Base-by-base conservation (phyloP, 345 rosid genomes). In the Syzygium jambos region DNA sequence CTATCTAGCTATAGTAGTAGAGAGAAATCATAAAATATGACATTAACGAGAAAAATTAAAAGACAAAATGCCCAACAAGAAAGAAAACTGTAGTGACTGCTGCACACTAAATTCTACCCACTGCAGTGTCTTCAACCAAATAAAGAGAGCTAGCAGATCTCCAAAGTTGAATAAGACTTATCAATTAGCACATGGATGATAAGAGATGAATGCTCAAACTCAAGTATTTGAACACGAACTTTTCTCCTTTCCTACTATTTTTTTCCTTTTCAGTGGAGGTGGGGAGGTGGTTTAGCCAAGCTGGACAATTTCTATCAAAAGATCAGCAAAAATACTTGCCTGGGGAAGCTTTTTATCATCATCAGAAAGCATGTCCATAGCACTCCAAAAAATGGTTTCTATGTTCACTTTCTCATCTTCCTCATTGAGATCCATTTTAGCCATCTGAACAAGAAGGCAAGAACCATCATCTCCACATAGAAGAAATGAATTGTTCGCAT, bases 311-410 rank as follows among this genome's bases (percentile, higher is more conserved):
- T 88, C 43, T 86, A 88, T 56, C 80, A 52, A 63, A 88, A 34
- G 25, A 73, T 73, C 14, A 17, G 80, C 46, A 82, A 51, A 84
- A 90, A 30, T 88, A 90, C 96, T 94, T 95, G 91, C 99, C 99
- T 98, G 99, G 84, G 99, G 99, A 88, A 98, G 96, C 94, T 98
- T 96, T 91, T 95, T 98, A 91, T 98, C 99, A 90, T 98, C 99
- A 86, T 95, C 95, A 43, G 99, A 98, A 86, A 98, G 99, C 96
- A 94, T 95, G 93, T 94, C 99, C 92, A 98, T 96, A 87, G 99
- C 99, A 93, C 96, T 96, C 94, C 97, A 95, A 88, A 96, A 98
- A 86, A 96, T 95, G 43, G 92, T 93, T 92, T 98, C 99, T 85
- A 90, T 95, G 87, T 92, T 92, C 57, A 80, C 95, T 93, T 98